Evolutionary conservation across 495 filamentous ascomycete genomes (phyloP).

Genomic region (Neurospora cerealis): DNA sequence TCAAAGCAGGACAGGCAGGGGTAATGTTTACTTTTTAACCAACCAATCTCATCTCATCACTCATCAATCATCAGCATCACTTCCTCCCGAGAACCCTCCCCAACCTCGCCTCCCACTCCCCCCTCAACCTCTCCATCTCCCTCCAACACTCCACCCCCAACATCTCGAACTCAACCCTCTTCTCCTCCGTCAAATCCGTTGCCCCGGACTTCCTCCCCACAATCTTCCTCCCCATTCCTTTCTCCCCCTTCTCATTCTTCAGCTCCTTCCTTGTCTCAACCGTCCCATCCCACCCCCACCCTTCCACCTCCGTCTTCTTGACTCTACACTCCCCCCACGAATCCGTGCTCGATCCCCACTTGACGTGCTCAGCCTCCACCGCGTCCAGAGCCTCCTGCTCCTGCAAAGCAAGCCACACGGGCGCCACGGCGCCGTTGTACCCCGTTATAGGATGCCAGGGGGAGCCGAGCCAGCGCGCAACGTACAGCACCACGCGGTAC

Average conservation of each 20-base stretch:
- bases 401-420: slow-evolving; percentile 69
- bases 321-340: slow-evolving; percentile 47
- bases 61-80: not conserved
- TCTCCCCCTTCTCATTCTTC: slow-evolving; percentile 27
- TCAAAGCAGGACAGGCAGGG: not conserved
- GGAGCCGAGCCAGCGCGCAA: slow-evolving; percentile 69
- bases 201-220: slow-evolving; percentile 47
- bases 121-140: slow-evolving; percentile 74
- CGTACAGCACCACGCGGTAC: slow-evolving; percentile 49
- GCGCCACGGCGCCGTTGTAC: slow-evolving; percentile 67
- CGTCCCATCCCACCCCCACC: slow-evolving; percentile 73
- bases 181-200: slow-evolving; percentile 51
- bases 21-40: not conserved
- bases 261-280: slow-evolving; percentile 42
- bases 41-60: not conserved
- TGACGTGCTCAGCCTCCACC: slow-evolving; percentile 44
- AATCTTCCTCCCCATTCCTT: slow-evolving; percentile 19
- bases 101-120: slow-evolving; percentile 59
- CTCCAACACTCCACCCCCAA: slow-evolving; percentile 65
- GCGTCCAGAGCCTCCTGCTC: slow-evolving; percentile 56
- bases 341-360: slow-evolving; percentile 75
- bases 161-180: slow-evolving; percentile 60
- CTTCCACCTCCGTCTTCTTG: slow-evolving; percentile 66
- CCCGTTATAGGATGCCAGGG: slow-evolving; percentile 73
- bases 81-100: slow-evolving; percentile 5